phyloP scores from a whole-genome alignment of 2,329 filamentous ascomycete species.

The Pyrenophora seminiperda region DNA sequence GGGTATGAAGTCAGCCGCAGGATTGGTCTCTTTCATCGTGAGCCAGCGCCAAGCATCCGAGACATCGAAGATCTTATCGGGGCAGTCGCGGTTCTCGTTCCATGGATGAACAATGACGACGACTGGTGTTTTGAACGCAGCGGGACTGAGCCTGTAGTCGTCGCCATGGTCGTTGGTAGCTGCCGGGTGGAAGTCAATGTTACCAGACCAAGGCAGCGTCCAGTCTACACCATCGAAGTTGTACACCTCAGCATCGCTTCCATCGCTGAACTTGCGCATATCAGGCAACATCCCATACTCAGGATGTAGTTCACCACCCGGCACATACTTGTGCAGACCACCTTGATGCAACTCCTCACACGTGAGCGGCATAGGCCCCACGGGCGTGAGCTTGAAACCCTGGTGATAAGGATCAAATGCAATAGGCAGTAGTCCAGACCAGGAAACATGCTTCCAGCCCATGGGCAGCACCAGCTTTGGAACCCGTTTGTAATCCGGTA shows the following conservation, averaged over 20 bases:
- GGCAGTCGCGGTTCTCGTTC: constrained; percentile 18
- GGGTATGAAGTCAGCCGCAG: constrained; percentile 1
- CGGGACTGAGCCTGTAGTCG: not conserved
- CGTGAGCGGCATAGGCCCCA: constrained; percentile 24
- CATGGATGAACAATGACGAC: not conserved
- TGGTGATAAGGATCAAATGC: constrained; percentile 26
- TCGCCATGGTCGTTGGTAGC: not conserved
- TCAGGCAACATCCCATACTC: constrained; percentile 20
- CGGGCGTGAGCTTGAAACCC: constrained; percentile 27
- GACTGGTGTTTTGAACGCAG: not conserved
- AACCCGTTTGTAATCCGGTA: constrained; percentile 13
- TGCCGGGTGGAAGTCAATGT: constrained; percentile 2
- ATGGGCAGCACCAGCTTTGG: constrained; percentile 13
- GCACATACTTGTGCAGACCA: constrained; percentile 22
- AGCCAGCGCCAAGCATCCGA: constrained; percentile 27
- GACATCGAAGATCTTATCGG: constrained; percentile 21
- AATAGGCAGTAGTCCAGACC: constrained; percentile 23
- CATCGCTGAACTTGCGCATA: constrained; percentile 16
- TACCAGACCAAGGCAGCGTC: constrained; percentile 15
- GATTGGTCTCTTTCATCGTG: not conserved
- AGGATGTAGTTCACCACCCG: constrained; percentile 21
- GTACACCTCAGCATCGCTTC: constrained; percentile 19
- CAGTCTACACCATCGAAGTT: constrained; percentile 24
- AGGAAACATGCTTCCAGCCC: constrained; percentile 22
- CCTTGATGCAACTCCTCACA: constrained; percentile 27